Evolutionary conservation across 306 rosid genomes (phyloP), one percentile per base, ranked within the genome.

Genomic region (Pachyrhizus erosus): DNA sequence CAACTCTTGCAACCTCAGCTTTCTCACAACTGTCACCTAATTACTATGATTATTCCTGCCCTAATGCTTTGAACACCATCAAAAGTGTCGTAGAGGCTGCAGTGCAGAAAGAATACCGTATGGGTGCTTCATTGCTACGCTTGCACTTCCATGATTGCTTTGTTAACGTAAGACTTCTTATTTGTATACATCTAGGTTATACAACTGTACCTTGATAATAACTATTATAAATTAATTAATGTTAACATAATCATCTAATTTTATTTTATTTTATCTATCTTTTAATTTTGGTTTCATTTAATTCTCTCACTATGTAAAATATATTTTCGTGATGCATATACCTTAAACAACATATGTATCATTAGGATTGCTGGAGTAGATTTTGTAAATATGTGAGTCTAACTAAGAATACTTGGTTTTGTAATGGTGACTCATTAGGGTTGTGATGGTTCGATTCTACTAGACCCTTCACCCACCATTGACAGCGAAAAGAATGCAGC

Each of bases 361-460:
- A n/a, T n/a, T n/a, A n/a, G n/a, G n/a, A n/a, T n/a, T n/a, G n/a
- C n/a, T n/a, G 42, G 42, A 37, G 42, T 37, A 37, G 39, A 34
- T 34, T 6, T 4, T 34, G 39, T 34, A 5, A 34, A 34, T 34
- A 34, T 34, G 8, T 0, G 20, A 12, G 20, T 61, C 20, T 61
- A 27, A 27, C 42, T 7, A 37, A 37, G 10, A 37, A 37, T 7
- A 33, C 5, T 33, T 6, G 42, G 43, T 37, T 51, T 65, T 9
- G 27, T 20, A 11, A 54, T 24, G 9, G 40, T 37, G 42, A 7
- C 42, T 37, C 10, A 37, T 46, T 11, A 87, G 88, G 88, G 90
- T 45, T 88, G 91, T 45, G 87, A 88, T 76, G 91, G 79, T 21
- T 88, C 91, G 24, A 15, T 85, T 48, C 87, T 88, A 64, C 73